phyloP scores from a whole-genome alignment of 176 grass and related monocot species.

The Triticum aestivum region IWGSC_CS_RefSeq_v2.1 NC_057796.1:477368445-477368944 shows the following conservation, averaged over 20 bases:
- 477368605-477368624: background rate
- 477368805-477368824: background rate
- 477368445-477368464: background rate
- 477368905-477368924: too few species aligned
- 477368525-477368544: background rate
- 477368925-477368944: too few species aligned
- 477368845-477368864: too few species aligned
- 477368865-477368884: too few species aligned
- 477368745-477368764: background rate
- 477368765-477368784: background rate
- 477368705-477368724: conserved; percentile 1
- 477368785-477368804: background rate
- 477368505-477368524: background rate
- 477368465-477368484: too few species aligned
- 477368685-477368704: background rate
- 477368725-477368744: too few species aligned
- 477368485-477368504: background rate
- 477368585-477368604: background rate
- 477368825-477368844: too few species aligned
- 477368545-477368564: background rate
- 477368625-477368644: background rate
- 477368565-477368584: background rate
- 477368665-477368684: background rate
- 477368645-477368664: background rate
- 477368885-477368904: too few species aligned